Conservation (phyloP, 345 rosid species). For the Citrus inodora region DNA sequence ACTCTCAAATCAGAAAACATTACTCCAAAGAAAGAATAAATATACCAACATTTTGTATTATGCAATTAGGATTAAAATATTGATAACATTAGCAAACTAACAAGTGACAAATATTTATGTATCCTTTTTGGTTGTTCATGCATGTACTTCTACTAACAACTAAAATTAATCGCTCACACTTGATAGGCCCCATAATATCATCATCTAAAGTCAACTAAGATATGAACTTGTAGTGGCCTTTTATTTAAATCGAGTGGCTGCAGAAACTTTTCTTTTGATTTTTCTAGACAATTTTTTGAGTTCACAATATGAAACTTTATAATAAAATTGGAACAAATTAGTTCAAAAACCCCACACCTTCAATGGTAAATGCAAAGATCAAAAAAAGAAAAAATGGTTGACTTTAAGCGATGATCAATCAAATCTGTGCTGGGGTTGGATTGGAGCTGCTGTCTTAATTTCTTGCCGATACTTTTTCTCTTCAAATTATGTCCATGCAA, state of each 20-base stretch:
- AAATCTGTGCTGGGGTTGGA: background rate
- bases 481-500: background rate
- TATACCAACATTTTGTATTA: too few relatives aligned
- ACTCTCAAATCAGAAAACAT: too few relatives aligned
- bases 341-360: background rate
- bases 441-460: too few relatives aligned
- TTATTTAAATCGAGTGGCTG: too few relatives aligned
- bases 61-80: background rate
- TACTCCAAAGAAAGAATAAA: too few relatives aligned
- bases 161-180: too few relatives aligned
- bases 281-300: background rate
- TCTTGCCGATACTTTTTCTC: background rate
- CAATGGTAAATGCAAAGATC: background rate
- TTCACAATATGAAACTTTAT: background rate
- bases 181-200: too few relatives aligned
- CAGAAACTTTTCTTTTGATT: too few relatives aligned
- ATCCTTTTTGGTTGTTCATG: background rate
- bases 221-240: too few relatives aligned
- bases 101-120: background rate
- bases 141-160: too few relatives aligned
- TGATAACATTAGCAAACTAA: background rate
- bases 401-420: background rate
- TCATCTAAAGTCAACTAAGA: too few relatives aligned
- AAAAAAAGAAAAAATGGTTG: background rate
- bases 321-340: background rate